Base-by-base conservation (phyloP, 2,329 filamentous ascomycete genomes). In the Colletotrichum sp. region DNA sequence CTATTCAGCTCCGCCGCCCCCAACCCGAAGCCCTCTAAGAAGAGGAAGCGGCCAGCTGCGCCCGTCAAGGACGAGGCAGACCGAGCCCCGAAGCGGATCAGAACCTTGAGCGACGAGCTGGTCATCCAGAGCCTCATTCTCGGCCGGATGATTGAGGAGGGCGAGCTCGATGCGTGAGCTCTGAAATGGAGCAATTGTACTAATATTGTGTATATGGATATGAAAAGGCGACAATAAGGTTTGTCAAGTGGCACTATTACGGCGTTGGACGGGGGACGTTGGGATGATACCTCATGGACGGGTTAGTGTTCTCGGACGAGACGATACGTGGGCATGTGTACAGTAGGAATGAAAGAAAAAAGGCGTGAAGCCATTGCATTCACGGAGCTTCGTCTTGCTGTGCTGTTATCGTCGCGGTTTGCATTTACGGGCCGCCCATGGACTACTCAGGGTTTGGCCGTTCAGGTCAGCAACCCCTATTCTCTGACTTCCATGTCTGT, bases 61-160 rank as follows among this genome's bases (percentile, higher is more conserved):
- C 66, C 71, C 2, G 75, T 79, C 26, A 75, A 64, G 6, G 67
- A 74, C 7, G 69, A 79, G 6, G 81, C 82, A 12, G 80, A 76
- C 32, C 81, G 85, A 18, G 81, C 85, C 59, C 86, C 88, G 15
- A 88, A 89, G 79, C 90, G 85, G 76, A 88, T 96, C 48, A 90
- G 90, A 77, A 90, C 97, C 60, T 90, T 98, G 68, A 94, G 93
- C 72, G 94, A 98, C 83, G 96, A 99, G 84, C 92, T 96, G 82
- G 92, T 99, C 26, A 93, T 98, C 71, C 96, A 99, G 88, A 98
- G 96, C 83, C 87, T 99, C 75, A 98, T 99, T 78, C 84, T 98
- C 67, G 96, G 96, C 1, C 91, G 92, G 76, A 85, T 98, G 79
- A 91, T 96, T 68, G 93, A 95, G 77, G 90, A 92, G 66, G 88